Evolutionary conservation across 257 asterid species (phyloP).

Genomic region (Rhazya stricta): DNA sequence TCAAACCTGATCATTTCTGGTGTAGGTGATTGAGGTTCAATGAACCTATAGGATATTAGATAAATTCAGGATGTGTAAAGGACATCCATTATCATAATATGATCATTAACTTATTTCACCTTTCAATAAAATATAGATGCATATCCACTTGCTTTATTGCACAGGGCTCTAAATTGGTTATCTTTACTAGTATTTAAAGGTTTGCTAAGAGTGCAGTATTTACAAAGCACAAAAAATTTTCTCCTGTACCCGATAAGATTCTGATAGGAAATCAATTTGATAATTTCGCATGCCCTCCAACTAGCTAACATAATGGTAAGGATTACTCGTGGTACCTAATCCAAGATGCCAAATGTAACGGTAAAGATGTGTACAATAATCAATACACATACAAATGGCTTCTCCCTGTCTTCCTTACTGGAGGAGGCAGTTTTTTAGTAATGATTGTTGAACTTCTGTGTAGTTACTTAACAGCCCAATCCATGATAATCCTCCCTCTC

Average conservation of each 20-base stretch:
- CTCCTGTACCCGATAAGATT: conserved; percentile 44
- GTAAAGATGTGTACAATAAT: conserved; percentile 6
- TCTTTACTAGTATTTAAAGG: conserved; percentile 24
- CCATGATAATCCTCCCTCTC: not conserved
- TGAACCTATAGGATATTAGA: conserved; percentile 21
- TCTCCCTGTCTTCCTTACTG: not conserved
- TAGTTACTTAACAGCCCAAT: not conserved
- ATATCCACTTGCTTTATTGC: conserved; percentile 30
- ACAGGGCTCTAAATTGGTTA: conserved; percentile 44
- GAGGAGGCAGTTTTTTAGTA: not conserved
- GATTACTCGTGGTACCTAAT: conserved; percentile 32
- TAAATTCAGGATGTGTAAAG: conserved; percentile 7
- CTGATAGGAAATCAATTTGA: conserved; percentile 26
- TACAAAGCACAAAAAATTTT: conserved; percentile 55
- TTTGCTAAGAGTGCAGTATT: conserved; percentile 22
- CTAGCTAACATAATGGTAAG: conserved; percentile 29
- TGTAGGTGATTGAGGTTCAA: conserved; percentile 16
- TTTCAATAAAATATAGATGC: conserved; percentile 16
- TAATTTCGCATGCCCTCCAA: conserved; percentile 39
- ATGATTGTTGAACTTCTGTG: conserved; percentile 2
- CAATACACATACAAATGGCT: not conserved
- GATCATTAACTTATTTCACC: conserved; percentile 11
- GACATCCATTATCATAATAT: conserved; percentile 10
- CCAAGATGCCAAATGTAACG: conserved; percentile 9
- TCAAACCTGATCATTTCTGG: conserved; percentile 22